These are phyloP conservation scores for Leishmania guyanensis DNA, from an alignment of 208 protist species.

Conservation along the genomic window DNA sequence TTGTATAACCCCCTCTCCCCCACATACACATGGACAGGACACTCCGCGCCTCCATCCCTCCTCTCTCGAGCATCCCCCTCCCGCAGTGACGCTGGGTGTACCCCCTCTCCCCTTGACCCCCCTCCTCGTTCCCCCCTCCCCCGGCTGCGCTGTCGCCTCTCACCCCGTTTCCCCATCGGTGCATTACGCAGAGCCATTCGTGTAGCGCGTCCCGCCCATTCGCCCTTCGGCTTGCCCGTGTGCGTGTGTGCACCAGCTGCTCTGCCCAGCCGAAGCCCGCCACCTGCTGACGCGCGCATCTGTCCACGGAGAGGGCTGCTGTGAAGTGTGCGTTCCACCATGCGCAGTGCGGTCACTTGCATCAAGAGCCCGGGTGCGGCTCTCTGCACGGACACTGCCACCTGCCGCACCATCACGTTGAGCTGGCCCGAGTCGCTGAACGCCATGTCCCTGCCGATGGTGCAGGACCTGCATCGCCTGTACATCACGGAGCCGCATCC, in stretches of 20 bases:
- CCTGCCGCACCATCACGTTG: conserved; percentile 51
- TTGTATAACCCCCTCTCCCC: not conserved
- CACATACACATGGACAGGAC: not conserved
- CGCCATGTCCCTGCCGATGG: conserved; percentile 48
- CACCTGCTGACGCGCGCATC: not conserved
- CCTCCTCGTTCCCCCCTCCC: not conserved
- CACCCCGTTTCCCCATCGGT: not conserved
- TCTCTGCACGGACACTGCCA: conserved; percentile 35
- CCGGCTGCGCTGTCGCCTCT: not conserved
- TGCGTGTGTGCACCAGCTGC: not conserved
- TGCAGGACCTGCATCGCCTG: conserved; percentile 41
- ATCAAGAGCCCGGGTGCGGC: conserved; percentile 18
- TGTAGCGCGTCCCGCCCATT: not conserved
- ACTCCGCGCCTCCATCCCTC: not conserved
- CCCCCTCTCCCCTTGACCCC: too few species aligned
- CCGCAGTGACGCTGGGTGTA: not conserved
- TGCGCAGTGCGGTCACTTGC: conserved; percentile 3
- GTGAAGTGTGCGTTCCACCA: not conserved
- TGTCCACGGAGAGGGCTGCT: not conserved
- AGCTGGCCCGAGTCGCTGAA: conserved; percentile 45
- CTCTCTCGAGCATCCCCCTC: not conserved
- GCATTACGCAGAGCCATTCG: not conserved
- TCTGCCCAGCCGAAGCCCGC: not conserved
- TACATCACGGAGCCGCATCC: conserved; percentile 47
- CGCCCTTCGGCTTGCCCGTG: not conserved